A percentile compares a stretch with the other conserved stretches of the same genome.
These are phyloP conservation scores for Kwoniella heveanensis DNA, from an alignment of 768 basidiomycete species.

Conservation along the genomic window DNA sequence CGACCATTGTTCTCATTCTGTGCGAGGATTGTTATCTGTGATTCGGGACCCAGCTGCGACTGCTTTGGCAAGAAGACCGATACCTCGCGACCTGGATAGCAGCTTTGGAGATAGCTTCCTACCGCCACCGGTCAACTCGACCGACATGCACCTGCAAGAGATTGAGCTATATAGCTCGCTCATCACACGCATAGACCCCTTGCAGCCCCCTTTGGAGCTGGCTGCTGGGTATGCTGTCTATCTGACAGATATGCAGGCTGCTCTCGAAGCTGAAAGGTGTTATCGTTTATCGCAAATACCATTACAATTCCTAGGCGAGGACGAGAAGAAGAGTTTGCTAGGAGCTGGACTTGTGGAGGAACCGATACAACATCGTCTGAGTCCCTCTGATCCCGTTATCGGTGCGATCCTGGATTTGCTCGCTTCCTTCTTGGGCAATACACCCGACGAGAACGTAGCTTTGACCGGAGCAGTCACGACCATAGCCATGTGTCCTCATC, in stretches of 20 bases:
- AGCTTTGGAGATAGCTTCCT: conserved; percentile 62
- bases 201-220: conserved; percentile 24
- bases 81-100: conserved; percentile 51
- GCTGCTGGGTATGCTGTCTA: conserved; percentile 57
- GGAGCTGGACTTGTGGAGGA: not conserved
- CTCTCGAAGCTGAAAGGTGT: conserved; percentile 73
- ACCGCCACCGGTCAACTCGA: conserved; percentile 51
- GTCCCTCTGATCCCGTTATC: conserved; percentile 74
- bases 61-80: conserved; percentile 56
- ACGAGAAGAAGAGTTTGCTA: conserved; percentile 14
- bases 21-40: conserved; percentile 71
- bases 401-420: conserved; percentile 70
- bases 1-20: conserved; percentile 66
- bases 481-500: conserved; percentile 79
- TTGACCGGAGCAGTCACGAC: conserved; percentile 79
- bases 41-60: conserved; percentile 73
- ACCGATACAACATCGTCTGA: conserved; percentile 63
- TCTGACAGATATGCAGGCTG: conserved; percentile 68
- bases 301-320: conserved; percentile 4
- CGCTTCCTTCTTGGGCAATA: conserved; percentile 78
- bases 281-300: conserved; percentile 75
- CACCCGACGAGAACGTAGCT: conserved; percentile 83
- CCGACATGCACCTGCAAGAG: conserved; percentile 37
- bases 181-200: conserved; percentile 42
- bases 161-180: conserved; percentile 51